These are phyloP conservation scores for Alternaria sp. DNA, from an alignment of 2,329 filamentous ascomycete genomes.

Conservation along the genomic window DNA sequence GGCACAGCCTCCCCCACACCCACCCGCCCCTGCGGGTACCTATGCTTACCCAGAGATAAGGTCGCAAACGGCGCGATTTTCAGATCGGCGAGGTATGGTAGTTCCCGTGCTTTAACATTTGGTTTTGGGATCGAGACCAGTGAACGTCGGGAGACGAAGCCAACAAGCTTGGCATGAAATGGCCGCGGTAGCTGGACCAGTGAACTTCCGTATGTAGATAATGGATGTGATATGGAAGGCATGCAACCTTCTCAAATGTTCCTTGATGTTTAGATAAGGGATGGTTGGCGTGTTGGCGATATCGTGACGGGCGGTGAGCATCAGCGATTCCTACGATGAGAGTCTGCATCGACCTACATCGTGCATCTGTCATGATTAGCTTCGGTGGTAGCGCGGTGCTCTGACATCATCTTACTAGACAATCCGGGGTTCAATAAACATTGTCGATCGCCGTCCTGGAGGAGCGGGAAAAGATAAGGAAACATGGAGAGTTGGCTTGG, in stretches of 20 bases:
- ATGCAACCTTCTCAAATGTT: not conserved
- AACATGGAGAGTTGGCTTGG: constrained; percentile 21
- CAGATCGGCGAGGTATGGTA: not conserved
- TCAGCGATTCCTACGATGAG: not conserved
- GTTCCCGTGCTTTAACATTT: not conserved
- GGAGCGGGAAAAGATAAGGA: constrained; percentile 25
- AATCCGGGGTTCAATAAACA: constrained; percentile 6
- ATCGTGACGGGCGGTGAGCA: not conserved
- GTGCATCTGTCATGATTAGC: constrained; percentile 1
- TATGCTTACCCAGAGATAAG: not conserved
- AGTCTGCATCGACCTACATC: not conserved
- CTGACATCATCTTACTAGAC: constrained; percentile 6
- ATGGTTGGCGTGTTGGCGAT: not conserved
- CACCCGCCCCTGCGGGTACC: not conserved
- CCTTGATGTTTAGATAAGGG: not conserved
- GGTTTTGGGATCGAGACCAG: not conserved
- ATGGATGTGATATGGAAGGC: not conserved
- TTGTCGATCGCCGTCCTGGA: constrained; percentile 1
- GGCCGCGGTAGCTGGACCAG: not conserved
- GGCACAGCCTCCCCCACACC: constrained; percentile 9
- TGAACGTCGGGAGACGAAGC: not conserved
- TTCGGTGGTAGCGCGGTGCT: not conserved
- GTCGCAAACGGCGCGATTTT: not conserved
- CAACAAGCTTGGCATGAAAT: not conserved
- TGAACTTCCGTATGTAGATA: not conserved